These are phyloP conservation scores for Suillus hirtellus DNA, from an alignment of 768 basidiomycete species.

Conservation along the genomic window DNA sequence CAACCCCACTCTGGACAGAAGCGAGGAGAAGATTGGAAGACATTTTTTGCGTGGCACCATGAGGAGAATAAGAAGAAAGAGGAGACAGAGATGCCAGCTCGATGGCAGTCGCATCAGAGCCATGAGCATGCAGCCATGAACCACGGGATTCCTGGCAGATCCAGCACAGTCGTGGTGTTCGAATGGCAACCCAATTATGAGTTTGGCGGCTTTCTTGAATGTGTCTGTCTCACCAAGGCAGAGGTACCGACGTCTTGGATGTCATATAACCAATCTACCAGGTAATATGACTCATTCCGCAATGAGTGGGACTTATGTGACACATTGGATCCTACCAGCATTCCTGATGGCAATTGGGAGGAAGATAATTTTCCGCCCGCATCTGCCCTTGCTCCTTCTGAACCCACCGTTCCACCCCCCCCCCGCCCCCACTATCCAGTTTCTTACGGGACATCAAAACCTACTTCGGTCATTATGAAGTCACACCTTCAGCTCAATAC, in stretches of 20 bases:
- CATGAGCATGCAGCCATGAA: neutral
- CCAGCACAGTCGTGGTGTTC: neutral
- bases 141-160: neutral
- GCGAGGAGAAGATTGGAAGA: neutral
- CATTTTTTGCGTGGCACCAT: neutral
- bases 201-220: neutral
- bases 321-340: neutral
- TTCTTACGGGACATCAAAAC: neutral
- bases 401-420: neutral
- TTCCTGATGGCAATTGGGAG: neutral
- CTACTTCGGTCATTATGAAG: neutral
- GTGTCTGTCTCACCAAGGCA: neutral
- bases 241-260: neutral
- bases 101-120: neutral
- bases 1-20: neutral
- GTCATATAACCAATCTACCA: neutral
- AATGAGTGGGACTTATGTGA: slow-evolving; percentile 4
- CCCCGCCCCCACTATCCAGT: neutral
- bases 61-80: neutral
- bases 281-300: neutral
- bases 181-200: slow-evolving; percentile 2
- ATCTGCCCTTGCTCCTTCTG: too few relatives aligned
- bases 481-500: neutral
- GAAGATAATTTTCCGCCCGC: slow-evolving; percentile 1
- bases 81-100: neutral